Percentiles rank a stretch among this genome's conserved stretches.
These are phyloP conservation scores for Setaria viridis DNA, from an alignment of 202 grass and related monocot genomes.

Conservation along the genomic window DNA sequence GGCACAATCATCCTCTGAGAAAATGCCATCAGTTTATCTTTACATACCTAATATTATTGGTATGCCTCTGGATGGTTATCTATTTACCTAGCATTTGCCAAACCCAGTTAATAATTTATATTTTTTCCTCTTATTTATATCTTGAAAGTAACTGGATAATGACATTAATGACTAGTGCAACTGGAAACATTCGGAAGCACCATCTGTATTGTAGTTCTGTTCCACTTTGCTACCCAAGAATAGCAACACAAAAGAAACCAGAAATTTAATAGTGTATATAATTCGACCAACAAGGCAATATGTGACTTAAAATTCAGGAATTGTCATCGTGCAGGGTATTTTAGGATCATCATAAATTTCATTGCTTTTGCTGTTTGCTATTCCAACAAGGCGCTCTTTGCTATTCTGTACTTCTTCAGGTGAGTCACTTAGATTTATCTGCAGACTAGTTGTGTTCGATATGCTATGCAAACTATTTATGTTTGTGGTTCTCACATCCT, in stretches of 20 bases:
- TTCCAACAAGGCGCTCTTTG: constrained; percentile 79
- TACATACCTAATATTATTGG: constrained; percentile 95
- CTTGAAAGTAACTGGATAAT: background rate
- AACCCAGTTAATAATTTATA: background rate
- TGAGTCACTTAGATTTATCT: constrained; percentile 33
- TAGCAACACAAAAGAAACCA: constrained; percentile 1
- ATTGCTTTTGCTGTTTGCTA: constrained; percentile 82
- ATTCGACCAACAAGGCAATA: background rate
- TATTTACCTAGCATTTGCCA: constrained; percentile 11
- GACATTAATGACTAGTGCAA: background rate
- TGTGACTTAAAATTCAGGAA: constrained; percentile 14
- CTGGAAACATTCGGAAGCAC: constrained; percentile 6
- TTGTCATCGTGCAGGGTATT: constrained; percentile 68
- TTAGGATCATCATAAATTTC: constrained; percentile 92
- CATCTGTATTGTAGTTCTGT: constrained; percentile 19
- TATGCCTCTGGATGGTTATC: constrained; percentile 31
- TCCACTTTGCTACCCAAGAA: background rate
- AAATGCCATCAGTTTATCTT: constrained; percentile 69
- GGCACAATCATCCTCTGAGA: constrained; percentile 43
- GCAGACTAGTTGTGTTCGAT: background rate
- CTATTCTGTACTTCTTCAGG: constrained; percentile 92
- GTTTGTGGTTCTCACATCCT: constrained; percentile 38
- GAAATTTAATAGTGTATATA: constrained; percentile 5
- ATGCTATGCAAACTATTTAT: constrained; percentile 15
- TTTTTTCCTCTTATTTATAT: background rate